These are phyloP conservation scores for Taphrina communis DNA, from an alignment of 1,139 yeast species.

Conservation along the genomic window DNA sequence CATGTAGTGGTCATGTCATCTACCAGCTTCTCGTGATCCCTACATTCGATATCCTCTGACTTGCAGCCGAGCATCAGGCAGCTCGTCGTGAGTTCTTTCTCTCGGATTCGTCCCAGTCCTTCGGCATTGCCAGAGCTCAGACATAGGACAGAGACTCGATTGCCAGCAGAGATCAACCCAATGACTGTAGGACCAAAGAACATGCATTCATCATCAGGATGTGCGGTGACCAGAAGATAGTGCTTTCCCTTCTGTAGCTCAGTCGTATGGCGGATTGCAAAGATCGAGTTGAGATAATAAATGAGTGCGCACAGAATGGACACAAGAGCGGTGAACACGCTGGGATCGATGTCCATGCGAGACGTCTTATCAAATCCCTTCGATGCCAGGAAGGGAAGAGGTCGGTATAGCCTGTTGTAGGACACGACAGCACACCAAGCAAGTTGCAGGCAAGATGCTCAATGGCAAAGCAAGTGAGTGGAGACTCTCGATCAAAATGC, in stretches of 20 bases:
- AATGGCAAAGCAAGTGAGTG: too few relatives aligned
- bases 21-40: slow-evolving; percentile 59
- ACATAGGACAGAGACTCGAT: slow-evolving; percentile 56
- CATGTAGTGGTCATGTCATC: slow-evolving; percentile 80
- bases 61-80: slow-evolving; percentile 65
- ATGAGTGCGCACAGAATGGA: slow-evolving; percentile 12
- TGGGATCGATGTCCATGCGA: slow-evolving; percentile 1
- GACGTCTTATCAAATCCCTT: neutral
- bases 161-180: slow-evolving; percentile 8
- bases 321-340: neutral
- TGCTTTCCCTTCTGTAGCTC: slow-evolving; percentile 42
- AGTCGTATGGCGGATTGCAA: slow-evolving; percentile 33
- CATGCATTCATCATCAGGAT: slow-evolving; percentile 99
- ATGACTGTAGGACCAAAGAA: slow-evolving; percentile 81
- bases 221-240: slow-evolving; percentile 70
- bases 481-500: too few relatives aligned
- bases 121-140: slow-evolving; percentile 79
- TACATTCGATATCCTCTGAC: slow-evolving; percentile 56
- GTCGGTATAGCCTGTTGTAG: too few relatives aligned
- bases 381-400: too few relatives aligned
- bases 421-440: too few relatives aligned
- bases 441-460: too few relatives aligned
- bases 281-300: slow-evolving; percentile 33
- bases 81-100: slow-evolving; percentile 64
- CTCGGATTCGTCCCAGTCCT: slow-evolving; percentile 70